Percentiles rank a stretch among this genome's conserved stretches.
These are phyloP conservation scores for Dendryphion nanum DNA, from an alignment of 2,329 filamentous ascomycete species.

Conservation along the genomic window DNA sequence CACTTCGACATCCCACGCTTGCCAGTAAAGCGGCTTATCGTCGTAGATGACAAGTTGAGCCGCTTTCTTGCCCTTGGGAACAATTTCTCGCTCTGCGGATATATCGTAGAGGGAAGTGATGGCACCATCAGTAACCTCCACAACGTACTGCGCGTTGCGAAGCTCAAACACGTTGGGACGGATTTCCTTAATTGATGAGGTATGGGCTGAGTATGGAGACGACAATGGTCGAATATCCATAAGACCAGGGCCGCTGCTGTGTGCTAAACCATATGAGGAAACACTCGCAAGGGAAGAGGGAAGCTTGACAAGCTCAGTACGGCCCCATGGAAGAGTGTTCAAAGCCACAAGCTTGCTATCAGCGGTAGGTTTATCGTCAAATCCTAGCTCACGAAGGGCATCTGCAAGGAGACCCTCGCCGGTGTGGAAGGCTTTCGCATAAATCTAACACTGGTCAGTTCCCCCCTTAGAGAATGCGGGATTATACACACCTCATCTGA, in stretches of 20 bases:
- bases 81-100: conserved; percentile 69
- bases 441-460: conserved; percentile 53
- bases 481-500: conserved; percentile 64
- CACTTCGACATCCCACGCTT: conserved; percentile 97
- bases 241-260: conserved; percentile 46
- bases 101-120: conserved; percentile 85
- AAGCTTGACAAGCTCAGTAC: conserved; percentile 70
- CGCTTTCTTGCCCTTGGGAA: conserved; percentile 70
- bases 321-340: conserved; percentile 85
- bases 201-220: conserved; percentile 21
- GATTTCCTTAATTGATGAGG: conserved; percentile 52
- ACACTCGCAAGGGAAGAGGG: conserved; percentile 39
- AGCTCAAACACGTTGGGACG: conserved; percentile 69
- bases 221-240: conserved; percentile 33
- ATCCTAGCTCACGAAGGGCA: conserved; percentile 65
- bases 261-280: conserved; percentile 39
- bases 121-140: conserved; percentile 70
- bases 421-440: conserved; percentile 76
- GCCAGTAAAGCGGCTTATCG: conserved; percentile 96
- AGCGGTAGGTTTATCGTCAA: conserved; percentile 49
- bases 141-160: conserved; percentile 71
- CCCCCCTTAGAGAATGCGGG: background rate
- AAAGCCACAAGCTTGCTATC: conserved; percentile 60
- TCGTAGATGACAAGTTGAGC: conserved; percentile 95
- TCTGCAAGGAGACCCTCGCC: conserved; percentile 71